Conservation (phyloP, 2,329 filamentous ascomycete species). For the Calycina herbarum region DNA sequence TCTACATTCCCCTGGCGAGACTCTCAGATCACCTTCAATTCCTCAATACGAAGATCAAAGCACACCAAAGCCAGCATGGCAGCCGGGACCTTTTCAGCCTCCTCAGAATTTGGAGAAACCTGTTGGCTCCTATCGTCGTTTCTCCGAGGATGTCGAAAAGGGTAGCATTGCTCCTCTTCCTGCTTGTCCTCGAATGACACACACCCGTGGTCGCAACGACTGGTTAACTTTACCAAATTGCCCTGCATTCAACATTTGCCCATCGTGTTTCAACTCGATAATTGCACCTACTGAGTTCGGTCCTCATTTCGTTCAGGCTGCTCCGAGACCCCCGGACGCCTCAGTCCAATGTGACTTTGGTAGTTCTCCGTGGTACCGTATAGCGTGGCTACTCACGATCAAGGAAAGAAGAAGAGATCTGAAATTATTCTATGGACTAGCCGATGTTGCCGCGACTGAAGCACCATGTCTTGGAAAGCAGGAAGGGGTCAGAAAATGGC, state of each 20-base stretch:
- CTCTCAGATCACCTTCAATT: conserved; percentile 19
- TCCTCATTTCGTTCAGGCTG: conserved; percentile 62
- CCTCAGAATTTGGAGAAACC: conserved; percentile 41
- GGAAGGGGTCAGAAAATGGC: conserved; percentile 66
- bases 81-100: conserved; percentile 48
- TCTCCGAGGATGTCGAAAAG: conserved; percentile 52
- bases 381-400: conserved; percentile 79
- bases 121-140: conserved; percentile 51
- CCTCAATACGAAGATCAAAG: conserved; percentile 25
- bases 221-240: conserved; percentile 78
- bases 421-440: conserved; percentile 67
- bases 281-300: conserved; percentile 69
- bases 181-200: conserved; percentile 66
- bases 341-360: conserved; percentile 77
- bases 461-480: conserved; percentile 59
- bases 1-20: conserved; percentile 24
- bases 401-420: conserved; percentile 68
- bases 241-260: conserved; percentile 77
- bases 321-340: conserved; percentile 55
- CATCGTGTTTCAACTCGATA: conserved; percentile 71
- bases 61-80: conserved; percentile 41
- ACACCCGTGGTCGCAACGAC: conserved; percentile 65
- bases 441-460: conserved; percentile 58
- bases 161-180: conserved; percentile 54
- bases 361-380: conserved; percentile 73